Evolutionary conservation across 305 asterid species (phyloP).

Genomic region (Ilex paraguariensis): DNA sequence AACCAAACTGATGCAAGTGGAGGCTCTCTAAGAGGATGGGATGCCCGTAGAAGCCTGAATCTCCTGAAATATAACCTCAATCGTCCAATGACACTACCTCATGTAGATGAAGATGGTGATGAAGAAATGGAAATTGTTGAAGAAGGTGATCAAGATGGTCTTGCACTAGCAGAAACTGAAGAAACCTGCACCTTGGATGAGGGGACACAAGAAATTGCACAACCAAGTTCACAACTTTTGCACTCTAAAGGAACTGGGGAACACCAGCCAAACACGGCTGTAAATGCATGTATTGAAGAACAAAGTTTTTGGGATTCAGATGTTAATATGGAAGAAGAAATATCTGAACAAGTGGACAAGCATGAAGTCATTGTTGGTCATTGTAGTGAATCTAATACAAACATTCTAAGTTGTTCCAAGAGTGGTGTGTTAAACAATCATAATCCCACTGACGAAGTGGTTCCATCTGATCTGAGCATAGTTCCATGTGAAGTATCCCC

Average conservation of each 20-base stretch:
- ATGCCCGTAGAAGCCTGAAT: slow-evolving; percentile 88
- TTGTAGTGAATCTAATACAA: slow-evolving; percentile 10
- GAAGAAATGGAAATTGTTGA: slow-evolving; percentile 96
- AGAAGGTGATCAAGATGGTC: slow-evolving; percentile 35
- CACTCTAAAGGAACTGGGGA: too few species aligned
- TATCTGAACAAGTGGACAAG: slow-evolving; percentile 37
- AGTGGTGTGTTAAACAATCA: not conserved
- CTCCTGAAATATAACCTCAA: slow-evolving; percentile 87
- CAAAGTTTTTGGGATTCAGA: slow-evolving; percentile 50
- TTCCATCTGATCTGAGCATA: slow-evolving; percentile 20
- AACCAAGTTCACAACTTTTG: too few species aligned
- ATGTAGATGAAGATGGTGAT: slow-evolving; percentile 78
- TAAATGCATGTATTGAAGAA: slow-evolving; percentile 17
- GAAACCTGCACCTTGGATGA: slow-evolving; percentile 2
- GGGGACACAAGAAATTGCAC: not conserved
- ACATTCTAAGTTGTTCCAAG: not conserved
- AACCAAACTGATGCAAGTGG: slow-evolving; percentile 57
- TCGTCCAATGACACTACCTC: slow-evolving; percentile 73
- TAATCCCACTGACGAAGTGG: too few species aligned
- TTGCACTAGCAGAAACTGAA: slow-evolving; percentile 9
- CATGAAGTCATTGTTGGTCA: slow-evolving; percentile 17
- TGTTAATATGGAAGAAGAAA: slow-evolving; percentile 68
- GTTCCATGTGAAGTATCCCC: slow-evolving; percentile 43
- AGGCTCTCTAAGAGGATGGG: slow-evolving; percentile 75
- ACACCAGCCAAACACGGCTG: too few species aligned